Conservation (phyloP, 208 protist species). For the Lotmaria passim region DNA sequence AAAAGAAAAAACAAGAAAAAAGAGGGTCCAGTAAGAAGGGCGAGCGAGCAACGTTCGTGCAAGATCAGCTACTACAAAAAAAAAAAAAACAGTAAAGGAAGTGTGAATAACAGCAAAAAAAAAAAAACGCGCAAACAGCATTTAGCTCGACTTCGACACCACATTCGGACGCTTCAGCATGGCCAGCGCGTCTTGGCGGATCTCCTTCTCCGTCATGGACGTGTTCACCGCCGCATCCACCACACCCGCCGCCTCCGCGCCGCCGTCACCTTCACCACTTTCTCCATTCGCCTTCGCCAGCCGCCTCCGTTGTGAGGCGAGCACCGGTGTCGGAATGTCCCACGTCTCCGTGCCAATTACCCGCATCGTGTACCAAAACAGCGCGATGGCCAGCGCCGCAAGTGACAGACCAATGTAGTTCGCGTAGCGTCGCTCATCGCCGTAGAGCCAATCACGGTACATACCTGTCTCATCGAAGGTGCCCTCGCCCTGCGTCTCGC, state of each 20-base stretch:
- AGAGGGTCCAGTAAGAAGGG: too few relatives aligned
- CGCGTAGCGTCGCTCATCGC: conserved; percentile 86
- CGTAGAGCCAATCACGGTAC: conserved; percentile 92
- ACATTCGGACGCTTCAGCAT: conserved; percentile 79
- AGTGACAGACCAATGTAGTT: conserved; percentile 82
- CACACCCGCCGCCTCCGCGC: conserved; percentile 14
- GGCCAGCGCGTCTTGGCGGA: conserved; percentile 65
- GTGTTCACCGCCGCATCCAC: conserved; percentile 10
- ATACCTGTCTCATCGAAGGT: conserved; percentile 86
- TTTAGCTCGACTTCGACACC: conserved; percentile 51
- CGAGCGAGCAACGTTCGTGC: background rate
- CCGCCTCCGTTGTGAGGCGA: conserved; percentile 76
- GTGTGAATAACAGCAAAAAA: background rate
- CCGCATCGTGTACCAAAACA: conserved; percentile 88
- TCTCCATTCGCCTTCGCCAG: conserved; percentile 22
- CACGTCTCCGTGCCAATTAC: conserved; percentile 84
- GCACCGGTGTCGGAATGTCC: conserved; percentile 85
- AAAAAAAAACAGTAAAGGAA: conserved; percentile 8
- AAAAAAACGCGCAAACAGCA: background rate
- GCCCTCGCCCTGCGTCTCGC: conserved; percentile 84
- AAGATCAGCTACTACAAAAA: conserved; percentile 13
- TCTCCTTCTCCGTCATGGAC: conserved; percentile 32
- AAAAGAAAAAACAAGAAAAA: too few relatives aligned
- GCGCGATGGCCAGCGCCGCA: conserved; percentile 49
- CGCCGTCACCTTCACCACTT: conserved; percentile 17